These are phyloP conservation scores for Calocybe gambosa DNA, from an alignment of 1,284 basidiomycete genomes.

Conservation along the genomic window DNA sequence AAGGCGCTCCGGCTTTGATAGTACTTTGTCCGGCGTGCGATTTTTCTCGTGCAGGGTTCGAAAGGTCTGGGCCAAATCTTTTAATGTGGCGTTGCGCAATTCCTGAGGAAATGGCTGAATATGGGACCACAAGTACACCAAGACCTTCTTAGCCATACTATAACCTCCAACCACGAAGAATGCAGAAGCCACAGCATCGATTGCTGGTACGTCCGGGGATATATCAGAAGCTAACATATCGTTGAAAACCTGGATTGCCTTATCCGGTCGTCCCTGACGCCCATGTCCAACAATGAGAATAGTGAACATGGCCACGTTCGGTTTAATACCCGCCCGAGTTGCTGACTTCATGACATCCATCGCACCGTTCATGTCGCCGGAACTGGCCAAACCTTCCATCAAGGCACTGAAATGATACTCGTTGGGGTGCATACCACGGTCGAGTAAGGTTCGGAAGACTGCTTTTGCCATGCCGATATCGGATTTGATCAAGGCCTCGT, in stretches of 20 bases:
- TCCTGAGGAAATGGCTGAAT: slow-evolving; percentile 56
- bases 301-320: slow-evolving; percentile 65
- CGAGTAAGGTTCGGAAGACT: slow-evolving; percentile 50
- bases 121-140: slow-evolving; percentile 58
- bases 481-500: slow-evolving; percentile 46
- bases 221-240: slow-evolving; percentile 57
- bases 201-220: slow-evolving; percentile 58
- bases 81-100: slow-evolving; percentile 34
- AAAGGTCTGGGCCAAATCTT: slow-evolving; percentile 39
- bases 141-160: slow-evolving; percentile 41
- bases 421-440: slow-evolving; percentile 60
- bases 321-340: slow-evolving; percentile 38
- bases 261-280: slow-evolving; percentile 45
- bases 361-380: slow-evolving; percentile 50
- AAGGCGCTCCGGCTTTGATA: slow-evolving; percentile 24
- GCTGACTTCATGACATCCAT: slow-evolving; percentile 47
- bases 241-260: slow-evolving; percentile 50
- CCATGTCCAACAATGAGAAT: slow-evolving; percentile 65
- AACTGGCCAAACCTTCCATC: slow-evolving; percentile 57
- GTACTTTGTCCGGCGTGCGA: slow-evolving; percentile 14
- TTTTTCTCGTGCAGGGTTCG: slow-evolving; percentile 28
- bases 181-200: slow-evolving; percentile 64
- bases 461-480: slow-evolving; percentile 46
- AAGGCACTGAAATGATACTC: slow-evolving; percentile 63
- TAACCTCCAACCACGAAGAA: slow-evolving; percentile 53